phyloP scores from a whole-genome alignment of 305 asterid species.

The Fraxinus latifolia region DNA sequence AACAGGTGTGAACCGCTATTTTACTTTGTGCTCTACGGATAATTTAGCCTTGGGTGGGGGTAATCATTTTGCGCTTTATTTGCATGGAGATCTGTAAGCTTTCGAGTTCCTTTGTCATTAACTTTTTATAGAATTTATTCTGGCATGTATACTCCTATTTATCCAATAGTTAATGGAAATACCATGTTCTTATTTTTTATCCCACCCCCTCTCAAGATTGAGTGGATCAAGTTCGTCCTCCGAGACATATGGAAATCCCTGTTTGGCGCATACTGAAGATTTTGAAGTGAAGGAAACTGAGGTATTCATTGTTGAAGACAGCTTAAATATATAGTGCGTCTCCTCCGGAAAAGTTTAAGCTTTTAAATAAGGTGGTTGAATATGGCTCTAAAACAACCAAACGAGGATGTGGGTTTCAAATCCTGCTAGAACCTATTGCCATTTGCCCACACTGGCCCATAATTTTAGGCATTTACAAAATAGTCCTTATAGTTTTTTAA shows the following conservation, averaged over 20 bases:
- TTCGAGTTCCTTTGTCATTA: conserved; percentile 4
- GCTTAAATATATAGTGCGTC: background rate
- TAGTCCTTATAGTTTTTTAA: no score
- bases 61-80: conserved; percentile 80
- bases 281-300: conserved; percentile 82
- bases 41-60: conserved; percentile 98
- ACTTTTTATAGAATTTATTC: background rate
- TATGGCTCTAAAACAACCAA: background rate
- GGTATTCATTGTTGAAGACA: conserved; percentile 42
- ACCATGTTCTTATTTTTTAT: background rate
- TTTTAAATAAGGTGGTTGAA: background rate
- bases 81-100: conserved; percentile 87
- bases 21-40: conserved; percentile 68
- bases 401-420: background rate
- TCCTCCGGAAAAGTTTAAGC: background rate
- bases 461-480: no score
- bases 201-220: conserved; percentile 36
- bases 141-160: background rate
- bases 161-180: background rate
- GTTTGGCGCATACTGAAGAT: conserved; percentile 62
- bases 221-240: conserved; percentile 84
- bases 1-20: conserved; percentile 78
- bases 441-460: no score
- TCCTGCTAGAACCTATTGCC: background rate
- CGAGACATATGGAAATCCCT: conserved; percentile 81